A percentile compares a stretch with the other conserved stretches of the same genome.
Conservation (phyloP, 2,329 filamentous ascomycete genomes). For the Penicillium sp. region DNA sequence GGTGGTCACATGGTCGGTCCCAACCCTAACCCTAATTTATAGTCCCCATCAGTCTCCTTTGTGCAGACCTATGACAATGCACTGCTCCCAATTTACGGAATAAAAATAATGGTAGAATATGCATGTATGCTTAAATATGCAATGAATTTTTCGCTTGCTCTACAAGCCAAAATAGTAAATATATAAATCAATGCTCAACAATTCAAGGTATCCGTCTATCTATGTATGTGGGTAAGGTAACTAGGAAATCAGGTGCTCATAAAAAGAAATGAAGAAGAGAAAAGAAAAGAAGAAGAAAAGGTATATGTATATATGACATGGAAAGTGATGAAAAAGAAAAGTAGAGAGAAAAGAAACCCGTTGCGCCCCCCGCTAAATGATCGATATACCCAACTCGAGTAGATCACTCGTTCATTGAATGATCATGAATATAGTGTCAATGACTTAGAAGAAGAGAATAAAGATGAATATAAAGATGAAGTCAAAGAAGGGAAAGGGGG, state of each 20-base stretch:
- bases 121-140: too few species aligned
- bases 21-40: too few species aligned
- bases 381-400: not conserved
- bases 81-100: not conserved
- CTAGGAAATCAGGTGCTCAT: not conserved
- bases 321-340: not conserved
- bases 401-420: not conserved
- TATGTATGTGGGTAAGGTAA: not conserved
- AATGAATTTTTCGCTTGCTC: too few species aligned
- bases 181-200: not conserved
- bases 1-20: too few species aligned
- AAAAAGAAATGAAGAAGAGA: not conserved
- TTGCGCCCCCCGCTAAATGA: not conserved
- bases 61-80: not conserved
- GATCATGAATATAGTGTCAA: not conserved
- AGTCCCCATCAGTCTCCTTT: too few species aligned
- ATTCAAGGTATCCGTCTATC: not conserved
- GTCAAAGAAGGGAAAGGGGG: not conserved
- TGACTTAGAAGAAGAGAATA: not conserved
- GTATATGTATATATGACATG: not conserved
- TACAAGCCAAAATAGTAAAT: not conserved
- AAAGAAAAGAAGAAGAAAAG: not conserved
- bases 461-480: not conserved
- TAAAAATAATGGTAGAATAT: too few species aligned
- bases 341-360: not conserved